Conservation (phyloP, 345 rosid genomes). For the Raphanus raphanistrum region DNA sequence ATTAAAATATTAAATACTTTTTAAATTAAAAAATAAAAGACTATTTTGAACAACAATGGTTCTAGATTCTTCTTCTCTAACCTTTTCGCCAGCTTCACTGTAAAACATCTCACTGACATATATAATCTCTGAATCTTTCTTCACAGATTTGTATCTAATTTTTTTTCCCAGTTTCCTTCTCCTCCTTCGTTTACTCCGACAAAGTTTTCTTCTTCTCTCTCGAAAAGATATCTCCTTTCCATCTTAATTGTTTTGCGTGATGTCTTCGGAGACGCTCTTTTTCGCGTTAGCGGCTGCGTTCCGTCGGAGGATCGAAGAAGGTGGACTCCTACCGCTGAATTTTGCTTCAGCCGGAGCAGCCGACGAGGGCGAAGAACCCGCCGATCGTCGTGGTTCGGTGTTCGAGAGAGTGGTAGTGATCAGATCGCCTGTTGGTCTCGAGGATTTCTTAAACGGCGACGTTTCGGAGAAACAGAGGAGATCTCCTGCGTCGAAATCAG, state of each 20-base stretch:
- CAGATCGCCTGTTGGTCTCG: constrained; percentile 11
- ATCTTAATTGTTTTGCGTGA: neutral
- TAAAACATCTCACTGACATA: constrained; percentile 10
- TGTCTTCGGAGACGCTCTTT: constrained; percentile 21
- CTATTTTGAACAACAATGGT: neutral
- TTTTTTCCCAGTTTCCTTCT: neutral
- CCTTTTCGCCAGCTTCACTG: neutral
- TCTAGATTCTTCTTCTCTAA: constrained; percentile 34
- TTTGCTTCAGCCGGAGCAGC: constrained; percentile 5
- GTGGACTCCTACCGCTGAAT: constrained; percentile 20
- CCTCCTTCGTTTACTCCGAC: neutral
- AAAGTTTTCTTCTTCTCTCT: neutral
- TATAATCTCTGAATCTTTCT: neutral
- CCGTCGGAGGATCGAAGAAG: constrained; percentile 6
- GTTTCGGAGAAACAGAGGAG: constrained; percentile 20
- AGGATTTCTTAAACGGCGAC: constrained; percentile 15
- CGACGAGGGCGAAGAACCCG: neutral
- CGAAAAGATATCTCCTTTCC: neutral
- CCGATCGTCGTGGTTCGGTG: constrained; percentile 20
- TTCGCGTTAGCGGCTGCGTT: constrained; percentile 9
- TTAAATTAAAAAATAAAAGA: neutral
- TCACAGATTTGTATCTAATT: neutral
- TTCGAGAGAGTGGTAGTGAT: constrained; percentile 13
- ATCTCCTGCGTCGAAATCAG: constrained; percentile 32
- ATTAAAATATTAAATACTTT: neutral